Evolutionary conservation across 2,329 filamentous ascomycete species (phyloP).

Genomic region (Chalara sp.): DNA sequence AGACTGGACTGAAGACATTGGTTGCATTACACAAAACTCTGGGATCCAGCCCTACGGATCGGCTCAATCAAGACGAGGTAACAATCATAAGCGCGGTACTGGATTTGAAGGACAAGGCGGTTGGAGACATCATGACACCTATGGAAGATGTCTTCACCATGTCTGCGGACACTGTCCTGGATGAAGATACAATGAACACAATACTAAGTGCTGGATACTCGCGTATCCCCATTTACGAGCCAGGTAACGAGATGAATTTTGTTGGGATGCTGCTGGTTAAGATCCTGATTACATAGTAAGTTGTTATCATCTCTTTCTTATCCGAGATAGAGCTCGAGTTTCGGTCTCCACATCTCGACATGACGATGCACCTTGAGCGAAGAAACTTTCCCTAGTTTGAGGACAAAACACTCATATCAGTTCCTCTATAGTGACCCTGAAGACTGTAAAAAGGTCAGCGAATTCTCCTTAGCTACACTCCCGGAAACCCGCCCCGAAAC

Average conservation of each 20-base stretch:
- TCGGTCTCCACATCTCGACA: not conserved
- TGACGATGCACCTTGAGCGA: too few species aligned
- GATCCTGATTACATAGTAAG: conserved; percentile 84
- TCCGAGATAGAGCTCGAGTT: not conserved
- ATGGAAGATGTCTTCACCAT: conserved; percentile 97
- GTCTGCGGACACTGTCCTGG: conserved; percentile 87
- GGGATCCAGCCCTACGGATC: conserved; percentile 73
- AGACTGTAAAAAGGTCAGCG: conserved; percentile 76
- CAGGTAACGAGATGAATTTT: conserved; percentile 79
- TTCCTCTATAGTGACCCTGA: conserved; percentile 60
- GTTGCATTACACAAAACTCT: conserved; percentile 92
- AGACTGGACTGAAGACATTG: conserved; percentile 91
- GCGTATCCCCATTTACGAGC: conserved; percentile 86
- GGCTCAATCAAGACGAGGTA: conserved; percentile 93
- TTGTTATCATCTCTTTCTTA: not conserved
- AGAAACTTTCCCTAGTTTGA: too few species aligned
- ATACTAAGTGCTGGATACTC: conserved; percentile 94
- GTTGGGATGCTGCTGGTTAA: conserved; percentile 98
- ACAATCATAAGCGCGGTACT: conserved; percentile 97
- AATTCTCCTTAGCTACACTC: conserved; percentile 88
- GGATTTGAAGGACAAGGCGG: conserved; percentile 92
- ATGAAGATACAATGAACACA: conserved; percentile 89
- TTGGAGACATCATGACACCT: conserved; percentile 95
- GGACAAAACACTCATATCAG: too few species aligned
- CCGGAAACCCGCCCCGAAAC: conserved; percentile 94